Evolutionary conservation across 164 flowering plant species (phyloP).

Genomic region (Chloranthus sessilifolius): DNA sequence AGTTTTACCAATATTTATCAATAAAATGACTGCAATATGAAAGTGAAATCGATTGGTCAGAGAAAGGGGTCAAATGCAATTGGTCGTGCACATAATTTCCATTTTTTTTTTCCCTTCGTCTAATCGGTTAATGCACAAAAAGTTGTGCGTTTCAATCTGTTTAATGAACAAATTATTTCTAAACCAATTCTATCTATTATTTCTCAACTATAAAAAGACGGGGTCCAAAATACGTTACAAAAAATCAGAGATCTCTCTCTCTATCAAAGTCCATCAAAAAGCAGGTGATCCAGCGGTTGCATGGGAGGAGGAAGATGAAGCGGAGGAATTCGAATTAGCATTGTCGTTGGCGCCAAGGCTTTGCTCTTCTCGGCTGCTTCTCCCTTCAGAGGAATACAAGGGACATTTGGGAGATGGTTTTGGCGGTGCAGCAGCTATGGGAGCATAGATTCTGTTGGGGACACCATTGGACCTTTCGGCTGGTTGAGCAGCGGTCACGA

Average conservation of each 20-base stretch:
- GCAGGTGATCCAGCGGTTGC: conserved; percentile 11
- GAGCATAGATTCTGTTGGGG: conserved; percentile 39
- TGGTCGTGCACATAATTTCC: no score
- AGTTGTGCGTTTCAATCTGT: no score
- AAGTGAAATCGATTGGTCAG: no score
- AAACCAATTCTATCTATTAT: no score
- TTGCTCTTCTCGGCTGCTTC: conserved; percentile 15
- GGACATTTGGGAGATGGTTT: conserved; percentile 7
- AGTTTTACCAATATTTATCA: no score
- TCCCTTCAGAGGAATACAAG: not conserved
- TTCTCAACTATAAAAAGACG: no score
- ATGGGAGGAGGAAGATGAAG: conserved; percentile 44
- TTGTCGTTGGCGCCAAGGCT: conserved; percentile 13
- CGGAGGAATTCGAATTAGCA: conserved; percentile 32
- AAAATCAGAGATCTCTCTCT: not conserved
- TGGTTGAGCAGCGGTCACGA: conserved; percentile 17
- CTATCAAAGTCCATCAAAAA: not conserved
- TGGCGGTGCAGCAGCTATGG: conserved; percentile 26
- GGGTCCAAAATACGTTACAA: not conserved
- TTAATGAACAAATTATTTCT: no score
- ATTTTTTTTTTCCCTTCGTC: no score
- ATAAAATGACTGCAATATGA: no score
- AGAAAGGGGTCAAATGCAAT: no score
- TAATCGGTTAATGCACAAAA: no score
- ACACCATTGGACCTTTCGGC: conserved; percentile 20